Conservation (phyloP, 495 filamentous ascomycete genomes). For the Tuber microsphaerosporum region DNA sequence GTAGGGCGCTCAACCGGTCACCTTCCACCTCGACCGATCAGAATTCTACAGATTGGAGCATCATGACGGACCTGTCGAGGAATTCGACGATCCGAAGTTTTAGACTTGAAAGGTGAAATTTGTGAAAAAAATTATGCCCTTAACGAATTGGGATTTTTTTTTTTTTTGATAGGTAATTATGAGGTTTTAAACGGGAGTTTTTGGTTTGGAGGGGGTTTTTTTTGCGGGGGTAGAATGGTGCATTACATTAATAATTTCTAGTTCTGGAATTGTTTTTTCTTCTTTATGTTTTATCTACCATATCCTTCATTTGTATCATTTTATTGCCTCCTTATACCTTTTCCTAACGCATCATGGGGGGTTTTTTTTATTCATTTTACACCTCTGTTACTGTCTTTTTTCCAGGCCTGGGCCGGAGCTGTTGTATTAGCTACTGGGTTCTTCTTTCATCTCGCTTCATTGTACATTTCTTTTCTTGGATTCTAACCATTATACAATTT, state of each 20-base stretch:
- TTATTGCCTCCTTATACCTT: background rate
- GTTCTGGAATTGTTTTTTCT: background rate
- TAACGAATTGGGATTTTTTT: background rate
- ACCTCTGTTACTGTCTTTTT: background rate
- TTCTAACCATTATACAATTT: background rate
- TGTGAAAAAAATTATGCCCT: background rate
- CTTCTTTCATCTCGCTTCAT: background rate
- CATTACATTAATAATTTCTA: background rate
- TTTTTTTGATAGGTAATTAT: background rate
- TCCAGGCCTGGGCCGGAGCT: background rate
- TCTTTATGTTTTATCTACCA: background rate
- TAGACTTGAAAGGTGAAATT: background rate
- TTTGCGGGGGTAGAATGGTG: background rate
- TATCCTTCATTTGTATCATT: background rate
- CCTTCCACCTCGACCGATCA: constrained; percentile 3
- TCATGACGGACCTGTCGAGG: background rate
- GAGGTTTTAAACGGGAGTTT: background rate
- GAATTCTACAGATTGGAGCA: background rate
- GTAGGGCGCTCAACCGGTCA: background rate
- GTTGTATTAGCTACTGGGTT: background rate
- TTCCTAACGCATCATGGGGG: background rate
- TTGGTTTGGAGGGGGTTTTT: background rate
- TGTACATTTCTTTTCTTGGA: background rate
- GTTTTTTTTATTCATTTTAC: background rate
- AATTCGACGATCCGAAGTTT: background rate